Evolutionary conservation across 495 filamentous ascomycete species (phyloP).

Genomic region (Lepidopterella palustris): DNA sequence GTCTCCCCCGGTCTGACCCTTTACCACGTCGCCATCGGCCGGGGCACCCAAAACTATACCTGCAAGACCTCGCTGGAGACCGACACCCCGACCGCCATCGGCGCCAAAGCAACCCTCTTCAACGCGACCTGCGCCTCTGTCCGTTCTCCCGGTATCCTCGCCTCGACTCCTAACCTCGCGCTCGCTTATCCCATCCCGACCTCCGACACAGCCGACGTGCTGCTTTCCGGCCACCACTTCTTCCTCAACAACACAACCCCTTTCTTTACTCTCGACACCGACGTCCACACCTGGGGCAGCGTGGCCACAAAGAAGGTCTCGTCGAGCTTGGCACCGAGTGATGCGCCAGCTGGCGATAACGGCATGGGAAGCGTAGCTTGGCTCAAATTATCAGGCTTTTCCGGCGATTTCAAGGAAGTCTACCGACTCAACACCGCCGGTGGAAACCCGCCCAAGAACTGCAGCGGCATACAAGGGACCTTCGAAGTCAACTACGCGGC

Average conservation of each 20-base stretch:
- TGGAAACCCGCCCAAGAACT: conserved; percentile 69
- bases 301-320: conserved; percentile 52
- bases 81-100: conserved; percentile 51
- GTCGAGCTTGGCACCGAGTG: conserved; percentile 50
- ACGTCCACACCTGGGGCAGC: conserved; percentile 46
- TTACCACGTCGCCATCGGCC: conserved; percentile 75
- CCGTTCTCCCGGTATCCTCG: conserved; percentile 59
- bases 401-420: conserved; percentile 57
- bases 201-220: conserved; percentile 42
- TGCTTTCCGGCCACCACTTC: conserved; percentile 75
- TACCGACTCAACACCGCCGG: conserved; percentile 85
- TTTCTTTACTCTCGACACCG: conserved; percentile 70
- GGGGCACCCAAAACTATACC: conserved; percentile 90
- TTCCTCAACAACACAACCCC: conserved; percentile 58
- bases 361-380: conserved; percentile 63
- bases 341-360: conserved; percentile 48
- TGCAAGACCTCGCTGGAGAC: conserved; percentile 57
- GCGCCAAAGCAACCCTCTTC: conserved; percentile 82
- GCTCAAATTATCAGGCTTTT: conserved; percentile 47
- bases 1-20: conserved; percentile 52
- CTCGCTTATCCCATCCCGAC: conserved; percentile 48
- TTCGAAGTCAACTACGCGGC: conserved; percentile 79
- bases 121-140: conserved; percentile 75
- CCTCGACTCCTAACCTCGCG: conserved; percentile 42
- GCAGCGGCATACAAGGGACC: conserved; percentile 51